Conservation (phyloP, 2,329 filamentous ascomycete species). For the Zymoseptoria pseudotritici region DNA sequence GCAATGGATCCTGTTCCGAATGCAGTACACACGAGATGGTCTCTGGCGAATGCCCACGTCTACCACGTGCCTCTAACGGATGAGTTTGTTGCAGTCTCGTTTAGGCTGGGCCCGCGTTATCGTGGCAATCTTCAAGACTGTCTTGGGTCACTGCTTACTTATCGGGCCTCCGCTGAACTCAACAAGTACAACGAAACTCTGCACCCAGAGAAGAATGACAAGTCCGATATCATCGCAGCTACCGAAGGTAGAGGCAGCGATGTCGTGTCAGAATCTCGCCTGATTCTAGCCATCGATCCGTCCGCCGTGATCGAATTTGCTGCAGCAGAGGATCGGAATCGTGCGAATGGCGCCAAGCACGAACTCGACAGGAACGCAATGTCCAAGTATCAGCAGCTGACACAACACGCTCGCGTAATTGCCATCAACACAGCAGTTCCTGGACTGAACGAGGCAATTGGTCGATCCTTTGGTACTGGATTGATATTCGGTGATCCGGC, state of each 20-base stretch:
- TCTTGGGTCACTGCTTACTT: slow-evolving; percentile 91
- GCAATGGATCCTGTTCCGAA: slow-evolving; percentile 68
- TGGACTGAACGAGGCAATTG: slow-evolving; percentile 81
- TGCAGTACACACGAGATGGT: slow-evolving; percentile 73
- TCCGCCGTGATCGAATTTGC: slow-evolving; percentile 74
- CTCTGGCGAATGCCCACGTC: slow-evolving; percentile 79
- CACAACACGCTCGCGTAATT: slow-evolving; percentile 65
- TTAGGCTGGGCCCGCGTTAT: slow-evolving; percentile 81
- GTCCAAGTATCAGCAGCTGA: slow-evolving; percentile 53
- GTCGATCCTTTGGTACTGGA: slow-evolving; percentile 70
- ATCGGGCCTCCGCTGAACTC: slow-evolving; percentile 81
- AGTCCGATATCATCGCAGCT: slow-evolving; percentile 82
- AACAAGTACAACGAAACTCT: slow-evolving; percentile 87
- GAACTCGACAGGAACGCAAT: slow-evolving; percentile 44
- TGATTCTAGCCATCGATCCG: slow-evolving; percentile 77
- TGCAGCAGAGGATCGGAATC: slow-evolving; percentile 7
- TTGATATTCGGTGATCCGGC: slow-evolving; percentile 77
- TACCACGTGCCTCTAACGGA: slow-evolving; percentile 84
- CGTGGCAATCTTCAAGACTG: slow-evolving; percentile 96
- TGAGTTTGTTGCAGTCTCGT: slow-evolving; percentile 84
- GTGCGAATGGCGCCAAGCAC: slow-evolving; percentile 3
- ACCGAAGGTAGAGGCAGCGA: slow-evolving; percentile 78
- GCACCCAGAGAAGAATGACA: slow-evolving; percentile 81
- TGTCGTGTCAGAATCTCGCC: slow-evolving; percentile 71
- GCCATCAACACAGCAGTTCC: slow-evolving; percentile 84